Conservation (phyloP, 176 grass and related monocot species). For the Chloris gayana region DNA sequence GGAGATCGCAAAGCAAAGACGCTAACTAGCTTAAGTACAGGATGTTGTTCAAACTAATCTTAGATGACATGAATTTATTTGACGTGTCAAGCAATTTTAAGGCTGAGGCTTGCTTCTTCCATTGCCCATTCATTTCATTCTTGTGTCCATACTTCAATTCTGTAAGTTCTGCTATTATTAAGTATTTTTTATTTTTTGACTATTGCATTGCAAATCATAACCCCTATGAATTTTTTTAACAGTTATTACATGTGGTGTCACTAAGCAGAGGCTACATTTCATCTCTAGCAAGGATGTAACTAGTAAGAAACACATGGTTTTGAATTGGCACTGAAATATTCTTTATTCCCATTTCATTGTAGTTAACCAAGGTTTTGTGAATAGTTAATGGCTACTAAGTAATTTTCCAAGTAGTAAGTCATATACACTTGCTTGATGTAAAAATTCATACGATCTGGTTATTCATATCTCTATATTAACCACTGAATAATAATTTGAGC, state of each 20-base stretch:
- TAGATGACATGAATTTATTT: conserved; percentile 38
- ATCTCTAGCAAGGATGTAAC: conserved; percentile 36
- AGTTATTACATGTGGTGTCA: conserved; percentile 54
- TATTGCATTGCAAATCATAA: conserved; percentile 19
- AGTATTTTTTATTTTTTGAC: conserved; percentile 4
- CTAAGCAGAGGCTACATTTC: conserved; percentile 42
- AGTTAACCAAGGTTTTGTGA: neutral
- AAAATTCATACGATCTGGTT: neutral
- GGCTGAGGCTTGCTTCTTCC: conserved; percentile 33
- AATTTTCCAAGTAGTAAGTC: neutral
- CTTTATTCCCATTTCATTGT: neutral
- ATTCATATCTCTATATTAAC: neutral
- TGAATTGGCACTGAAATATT: conserved; percentile 7
- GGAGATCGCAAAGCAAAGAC: conserved; percentile 50
- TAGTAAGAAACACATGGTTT: conserved; percentile 34
- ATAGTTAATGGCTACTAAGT: neutral
- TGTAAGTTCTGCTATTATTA: conserved; percentile 13
- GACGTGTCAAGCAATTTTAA: conserved; percentile 31
- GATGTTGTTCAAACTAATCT: conserved; percentile 39
- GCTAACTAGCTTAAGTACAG: conserved; percentile 40
- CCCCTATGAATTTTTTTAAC: neutral
- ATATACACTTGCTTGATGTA: conserved; percentile 8
- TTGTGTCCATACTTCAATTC: conserved; percentile 27
- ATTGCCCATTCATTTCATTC: conserved; percentile 36
- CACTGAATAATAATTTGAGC: neutral